Base-by-base conservation (phyloP, 306 rosid species). In the Castanospermum australe region DNA sequence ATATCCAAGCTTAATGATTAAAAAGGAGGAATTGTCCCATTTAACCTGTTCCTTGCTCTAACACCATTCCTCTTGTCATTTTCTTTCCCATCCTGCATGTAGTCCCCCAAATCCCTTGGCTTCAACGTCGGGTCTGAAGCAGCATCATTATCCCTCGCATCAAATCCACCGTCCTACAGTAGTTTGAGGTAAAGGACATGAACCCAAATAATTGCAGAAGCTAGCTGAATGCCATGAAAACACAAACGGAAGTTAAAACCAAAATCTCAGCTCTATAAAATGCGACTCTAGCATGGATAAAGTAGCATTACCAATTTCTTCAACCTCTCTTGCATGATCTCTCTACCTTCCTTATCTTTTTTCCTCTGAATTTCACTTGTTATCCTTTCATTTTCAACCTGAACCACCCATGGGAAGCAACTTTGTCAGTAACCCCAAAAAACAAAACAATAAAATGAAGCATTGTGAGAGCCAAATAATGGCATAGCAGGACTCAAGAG, bases 151-250 rank as follows among this genome's bases (percentile, higher is more conserved):
- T 85, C 80, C 81, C 81, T 92, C 36, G 78, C 81, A 80, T 90
- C 96, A 86, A 81, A 88, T 89, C 92, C 90, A 82, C 87, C 98
- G 79, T 96, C 99, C 99, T 96, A 96, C 99, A 96, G 99, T 90
- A 93, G 99, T 96, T 93, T 90, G 99, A 96, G 99, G 99, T 85
- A 96, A 96, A 93, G 96, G 98, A 89, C 93, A 96, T 96, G 99
- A 96, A 89, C 99, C 99, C 98, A 93, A 93, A 96, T 93, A 91
- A 95, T 95, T 93, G 99, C 94, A 93, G 99, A 95, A 95, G 97
- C 98, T 91, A 89, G 96, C 99, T 96, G 98, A 96, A 83, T 76
- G 90, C 91, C 89, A 89, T 88, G 88, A 85, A 91, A 93, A 93
- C 93, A 92, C 88, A 80, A 86, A 84, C 88, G 62, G 41, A 90